These are phyloP conservation scores for Diaporthe citrichinensis DNA, from an alignment of 2,329 filamentous ascomycete species.

Conservation along the genomic window DNA sequence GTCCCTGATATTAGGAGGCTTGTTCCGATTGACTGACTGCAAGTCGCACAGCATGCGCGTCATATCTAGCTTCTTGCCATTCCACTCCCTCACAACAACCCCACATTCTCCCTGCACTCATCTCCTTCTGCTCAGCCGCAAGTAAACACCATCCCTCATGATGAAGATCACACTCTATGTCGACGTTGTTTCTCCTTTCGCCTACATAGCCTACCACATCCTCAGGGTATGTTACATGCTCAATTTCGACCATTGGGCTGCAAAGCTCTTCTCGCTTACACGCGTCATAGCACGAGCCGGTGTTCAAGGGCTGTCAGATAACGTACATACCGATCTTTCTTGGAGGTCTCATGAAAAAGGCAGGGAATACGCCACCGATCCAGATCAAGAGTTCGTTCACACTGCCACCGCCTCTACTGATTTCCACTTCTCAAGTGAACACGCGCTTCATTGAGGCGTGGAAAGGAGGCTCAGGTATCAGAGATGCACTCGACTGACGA, in stretches of 20 bases:
- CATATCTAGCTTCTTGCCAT: background rate
- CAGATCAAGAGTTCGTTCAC: constrained; percentile 53
- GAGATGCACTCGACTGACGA: background rate
- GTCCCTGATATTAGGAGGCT: background rate
- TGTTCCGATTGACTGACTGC: too few species aligned
- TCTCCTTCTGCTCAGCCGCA: background rate
- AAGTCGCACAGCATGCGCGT: background rate
- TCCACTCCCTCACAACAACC: too few species aligned
- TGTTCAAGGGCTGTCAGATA: constrained; percentile 44
- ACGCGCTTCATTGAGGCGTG: background rate
- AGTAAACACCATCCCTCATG: background rate
- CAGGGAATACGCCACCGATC: constrained; percentile 54
- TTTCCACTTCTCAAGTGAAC: background rate
- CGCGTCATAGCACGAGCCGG: constrained; percentile 29
- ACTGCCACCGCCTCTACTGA: background rate
- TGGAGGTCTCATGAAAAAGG: constrained; percentile 55
- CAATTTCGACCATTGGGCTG: background rate
- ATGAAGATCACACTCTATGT: constrained; percentile 56
- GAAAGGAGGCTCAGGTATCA: background rate
- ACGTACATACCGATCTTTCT: constrained; percentile 56
- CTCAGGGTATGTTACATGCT: constrained; percentile 50
- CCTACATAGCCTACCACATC: constrained; percentile 55
- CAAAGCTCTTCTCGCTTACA: background rate
- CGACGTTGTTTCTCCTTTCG: constrained; percentile 58
- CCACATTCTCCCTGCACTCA: background rate